A percentile compares a stretch with the other conserved stretches of the same genome.
These are phyloP conservation scores for Elsinoe ampelina DNA, from an alignment of 2,329 filamentous ascomycete species.

Conservation along the genomic window DNA sequence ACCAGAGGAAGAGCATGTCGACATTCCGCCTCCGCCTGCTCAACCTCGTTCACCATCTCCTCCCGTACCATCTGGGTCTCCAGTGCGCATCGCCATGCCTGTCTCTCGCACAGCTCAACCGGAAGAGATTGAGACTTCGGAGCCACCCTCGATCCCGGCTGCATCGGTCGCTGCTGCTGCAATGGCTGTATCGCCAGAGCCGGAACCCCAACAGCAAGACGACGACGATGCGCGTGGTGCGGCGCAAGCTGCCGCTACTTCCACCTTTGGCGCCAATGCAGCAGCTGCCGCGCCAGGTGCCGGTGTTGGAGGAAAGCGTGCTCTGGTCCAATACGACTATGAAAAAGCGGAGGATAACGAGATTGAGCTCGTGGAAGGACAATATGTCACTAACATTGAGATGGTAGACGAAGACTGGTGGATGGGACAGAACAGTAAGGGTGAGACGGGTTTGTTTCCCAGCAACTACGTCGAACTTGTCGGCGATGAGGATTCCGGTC, in stretches of 20 bases:
- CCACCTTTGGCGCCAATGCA: constrained; percentile 35
- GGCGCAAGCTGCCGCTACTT: constrained; percentile 36
- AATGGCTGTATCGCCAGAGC: constrained; percentile 53
- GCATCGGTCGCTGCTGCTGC: constrained; percentile 55
- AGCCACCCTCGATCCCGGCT: constrained; percentile 53
- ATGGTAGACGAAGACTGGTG: constrained; percentile 99
- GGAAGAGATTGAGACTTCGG: constrained; percentile 41
- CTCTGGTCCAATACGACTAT: constrained; percentile 86
- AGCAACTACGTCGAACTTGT: constrained; percentile 93
- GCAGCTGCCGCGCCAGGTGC: constrained; percentile 32
- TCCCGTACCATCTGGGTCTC: constrained; percentile 53
- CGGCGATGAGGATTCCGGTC: constrained; percentile 44
- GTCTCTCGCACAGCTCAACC: constrained; percentile 55
- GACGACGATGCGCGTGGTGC: constrained; percentile 50
- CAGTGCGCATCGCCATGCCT: constrained; percentile 77
- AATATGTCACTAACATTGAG: constrained; percentile 82
- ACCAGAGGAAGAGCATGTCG: constrained; percentile 46
- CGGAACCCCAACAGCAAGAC: constrained; percentile 55
- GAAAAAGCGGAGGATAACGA: constrained; percentile 98
- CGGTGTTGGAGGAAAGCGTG: constrained; percentile 53
- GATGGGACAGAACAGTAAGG: constrained; percentile 81
- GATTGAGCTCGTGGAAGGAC: constrained; percentile 79
- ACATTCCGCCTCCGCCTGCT: constrained; percentile 34
- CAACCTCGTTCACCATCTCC: constrained; percentile 38
- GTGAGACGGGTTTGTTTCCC: constrained; percentile 85